Percentiles rank a stretch among this genome's conserved stretches.
These are phyloP conservation scores for Dendrocalamus sinicus DNA, from an alignment of 176 grass and related monocot species.

Conservation along the genomic window DNA sequence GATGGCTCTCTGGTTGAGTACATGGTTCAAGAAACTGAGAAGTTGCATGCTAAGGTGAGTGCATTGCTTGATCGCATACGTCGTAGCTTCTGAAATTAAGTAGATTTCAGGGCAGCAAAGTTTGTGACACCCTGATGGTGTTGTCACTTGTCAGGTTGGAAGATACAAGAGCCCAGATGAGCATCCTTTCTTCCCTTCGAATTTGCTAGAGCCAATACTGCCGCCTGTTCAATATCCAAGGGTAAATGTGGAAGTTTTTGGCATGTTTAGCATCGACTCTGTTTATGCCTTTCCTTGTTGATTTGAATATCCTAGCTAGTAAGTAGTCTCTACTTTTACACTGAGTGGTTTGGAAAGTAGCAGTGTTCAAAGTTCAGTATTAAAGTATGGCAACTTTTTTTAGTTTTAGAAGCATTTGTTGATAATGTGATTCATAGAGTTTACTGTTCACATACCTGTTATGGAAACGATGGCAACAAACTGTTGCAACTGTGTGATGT, in stretches of 20 bases:
- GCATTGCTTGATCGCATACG: background rate
- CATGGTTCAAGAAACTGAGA: conserved; percentile 59
- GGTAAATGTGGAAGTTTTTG: conserved; percentile 30
- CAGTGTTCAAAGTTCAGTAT: background rate
- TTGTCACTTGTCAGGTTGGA: conserved; percentile 48
- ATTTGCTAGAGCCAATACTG: conserved; percentile 48
- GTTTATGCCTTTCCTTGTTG: background rate
- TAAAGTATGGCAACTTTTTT: background rate
- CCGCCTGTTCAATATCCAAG: conserved; percentile 55
- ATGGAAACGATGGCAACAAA: background rate
- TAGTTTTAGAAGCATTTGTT: background rate
- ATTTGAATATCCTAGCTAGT: background rate
- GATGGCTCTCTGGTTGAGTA: conserved; percentile 57
- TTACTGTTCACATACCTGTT: background rate
- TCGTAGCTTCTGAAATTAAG: background rate
- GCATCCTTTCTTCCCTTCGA: conserved; percentile 61
- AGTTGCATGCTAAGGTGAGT: conserved; percentile 55
- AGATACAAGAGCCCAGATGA: conserved; percentile 71
- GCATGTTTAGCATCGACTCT: background rate
- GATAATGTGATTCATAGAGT: conserved; percentile 3
- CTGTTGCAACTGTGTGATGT: background rate
- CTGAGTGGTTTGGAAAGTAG: background rate
- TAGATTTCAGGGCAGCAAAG: background rate
- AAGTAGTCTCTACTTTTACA: background rate
- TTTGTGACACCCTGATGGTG: conserved; percentile 8